Base-by-base conservation (phyloP, 2,329 filamentous ascomycete genomes). In the Aurifilum marmelostoma region DNA sequence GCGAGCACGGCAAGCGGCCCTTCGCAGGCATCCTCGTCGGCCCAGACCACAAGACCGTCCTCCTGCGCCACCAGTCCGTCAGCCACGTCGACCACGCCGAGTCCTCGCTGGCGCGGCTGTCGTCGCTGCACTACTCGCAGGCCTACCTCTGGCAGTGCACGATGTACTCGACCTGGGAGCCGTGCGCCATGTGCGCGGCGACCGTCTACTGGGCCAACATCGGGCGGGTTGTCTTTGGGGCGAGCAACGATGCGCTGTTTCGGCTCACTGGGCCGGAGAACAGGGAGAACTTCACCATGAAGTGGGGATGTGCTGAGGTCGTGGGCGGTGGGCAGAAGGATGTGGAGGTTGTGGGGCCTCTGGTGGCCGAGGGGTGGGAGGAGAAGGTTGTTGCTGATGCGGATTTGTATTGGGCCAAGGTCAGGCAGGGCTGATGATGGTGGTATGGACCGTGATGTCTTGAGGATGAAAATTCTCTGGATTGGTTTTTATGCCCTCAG, bases 61-160 rank as follows among this genome's bases (percentile, higher is more conserved):
- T 86, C 1, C 77, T 85, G 63, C 80, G 79, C 41, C 84, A 85
- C 71, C 81, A 83, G 73, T 84, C 83, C 32, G 78, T 86, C 39
- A 83, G 83, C 52, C 83, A 86, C 72, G 82, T 86, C 63, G 83
- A 85, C 70, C 84, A 86, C 72, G 84, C 84, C 21, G 84, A 87
- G 75, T 80, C 79, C 63, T 82, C 81, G 56, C 78, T 86, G 6
- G 84, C 83, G 1, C 80, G 83, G 43, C 77, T 85, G 39, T 83
- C 84, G 1, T 81, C 84, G 21, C 74, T 77, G 7, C 84, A 86
- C 72, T 86, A 82, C 72, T 76, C 80, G 3, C 81, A 83, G 70
- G 77, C 79, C 18, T 87, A 82, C 72, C 78, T 87, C 2, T 83
- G 81, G 76, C 54, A 18, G 34, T 86, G 83, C 72, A 85, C 84